Conservation (phyloP, 2,329 filamentous ascomycete genomes). For the Fusarium camptoceras region DNA sequence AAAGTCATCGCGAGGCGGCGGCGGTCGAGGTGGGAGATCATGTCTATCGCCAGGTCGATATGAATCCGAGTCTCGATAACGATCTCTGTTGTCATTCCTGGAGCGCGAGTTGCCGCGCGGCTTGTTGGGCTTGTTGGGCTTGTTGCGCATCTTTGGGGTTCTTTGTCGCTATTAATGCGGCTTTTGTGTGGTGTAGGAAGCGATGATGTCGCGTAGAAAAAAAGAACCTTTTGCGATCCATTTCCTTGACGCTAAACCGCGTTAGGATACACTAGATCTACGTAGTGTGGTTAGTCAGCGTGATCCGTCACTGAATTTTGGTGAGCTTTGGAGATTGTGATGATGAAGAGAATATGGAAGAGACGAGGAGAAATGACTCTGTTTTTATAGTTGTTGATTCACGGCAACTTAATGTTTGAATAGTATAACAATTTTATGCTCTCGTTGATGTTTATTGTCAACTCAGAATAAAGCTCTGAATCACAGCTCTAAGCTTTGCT, state of each 20-base stretch:
- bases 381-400: background rate
- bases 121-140: conserved; percentile 14
- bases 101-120: conserved; percentile 27
- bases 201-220: conserved; percentile 36
- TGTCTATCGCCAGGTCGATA: conserved; percentile 48
- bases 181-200: conserved; percentile 14
- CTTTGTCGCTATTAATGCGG: background rate
- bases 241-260: conserved; percentile 15
- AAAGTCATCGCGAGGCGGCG: conserved; percentile 38
- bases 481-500: background rate
- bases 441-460: background rate
- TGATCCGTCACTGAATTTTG: background rate
- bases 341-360: background rate
- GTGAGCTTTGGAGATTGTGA: background rate
- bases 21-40: conserved; percentile 33
- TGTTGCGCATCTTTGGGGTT: background rate
- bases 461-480: background rate
- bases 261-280: background rate
- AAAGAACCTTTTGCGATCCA: conserved; percentile 30
- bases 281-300: conserved; percentile 13
- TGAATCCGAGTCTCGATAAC: conserved; percentile 45
- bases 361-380: background rate
- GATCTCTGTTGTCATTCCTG: conserved; percentile 33
- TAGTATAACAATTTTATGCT: background rate
- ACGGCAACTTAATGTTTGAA: rapidly evolving